Evolutionary conservation across 1,284 basidiomycete genomes (phyloP).

Genomic region (Rhizoctonia solani): DNA sequence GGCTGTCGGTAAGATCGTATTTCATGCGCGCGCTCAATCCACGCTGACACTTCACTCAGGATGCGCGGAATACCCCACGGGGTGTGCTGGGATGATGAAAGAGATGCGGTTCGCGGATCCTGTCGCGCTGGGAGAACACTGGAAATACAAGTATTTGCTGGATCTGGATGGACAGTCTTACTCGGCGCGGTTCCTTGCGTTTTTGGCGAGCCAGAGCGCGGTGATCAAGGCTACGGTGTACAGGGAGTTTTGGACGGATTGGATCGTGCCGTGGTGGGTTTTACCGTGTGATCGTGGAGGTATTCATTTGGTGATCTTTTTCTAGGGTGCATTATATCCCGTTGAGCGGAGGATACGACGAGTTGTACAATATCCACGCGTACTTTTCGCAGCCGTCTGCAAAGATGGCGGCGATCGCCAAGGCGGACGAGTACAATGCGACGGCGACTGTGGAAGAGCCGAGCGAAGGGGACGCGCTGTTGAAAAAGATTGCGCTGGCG

Average conservation of each 20-base stretch:
- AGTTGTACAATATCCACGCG: slow-evolving; percentile 89
- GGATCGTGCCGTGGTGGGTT: slow-evolving; percentile 80
- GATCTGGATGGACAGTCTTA: slow-evolving; percentile 97
- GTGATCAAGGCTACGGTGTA: slow-evolving; percentile 90
- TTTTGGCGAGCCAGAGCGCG: slow-evolving; percentile 85
- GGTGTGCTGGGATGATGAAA: slow-evolving; percentile 67
- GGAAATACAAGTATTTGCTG: slow-evolving; percentile 90
- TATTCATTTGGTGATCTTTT: neutral
- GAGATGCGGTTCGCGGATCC: slow-evolving; percentile 77
- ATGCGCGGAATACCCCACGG: slow-evolving; percentile 52
- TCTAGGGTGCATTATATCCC: slow-evolving; percentile 91
- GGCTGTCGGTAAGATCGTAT: slow-evolving; percentile 57
- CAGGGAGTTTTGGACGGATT: slow-evolving; percentile 84
- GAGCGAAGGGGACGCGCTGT: slow-evolving; percentile 69
- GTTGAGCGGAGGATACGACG: slow-evolving; percentile 79
- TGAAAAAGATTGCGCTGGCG: slow-evolving; percentile 80
- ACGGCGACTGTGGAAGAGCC: slow-evolving; percentile 45
- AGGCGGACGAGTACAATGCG: slow-evolving; percentile 43
- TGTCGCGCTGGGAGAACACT: slow-evolving; percentile 81
- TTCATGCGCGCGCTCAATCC: slow-evolving; percentile 59
- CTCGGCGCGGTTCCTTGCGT: slow-evolving; percentile 84
- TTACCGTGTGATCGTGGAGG: slow-evolving; percentile 37
- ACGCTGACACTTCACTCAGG: neutral
- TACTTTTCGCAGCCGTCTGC: slow-evolving; percentile 84
- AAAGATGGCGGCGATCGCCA: slow-evolving; percentile 60